Conservation (phyloP, 192 early-diverging fungal genomes). For the Jimgerdemannia lactiflua region DNA sequence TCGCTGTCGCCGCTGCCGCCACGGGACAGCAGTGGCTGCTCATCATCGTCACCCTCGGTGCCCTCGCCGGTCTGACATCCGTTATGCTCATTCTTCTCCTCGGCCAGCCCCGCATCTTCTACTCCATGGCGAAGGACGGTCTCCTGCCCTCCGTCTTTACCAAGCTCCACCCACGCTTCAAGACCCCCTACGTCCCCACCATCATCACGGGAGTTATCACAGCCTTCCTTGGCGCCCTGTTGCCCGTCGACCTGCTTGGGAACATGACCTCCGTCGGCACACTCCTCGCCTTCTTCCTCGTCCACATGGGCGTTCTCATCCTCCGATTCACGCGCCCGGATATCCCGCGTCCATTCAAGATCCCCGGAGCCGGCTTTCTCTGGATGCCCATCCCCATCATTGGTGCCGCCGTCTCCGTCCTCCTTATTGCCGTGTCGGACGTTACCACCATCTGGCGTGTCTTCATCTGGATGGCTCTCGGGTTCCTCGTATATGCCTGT, state of each 20-base stretch:
- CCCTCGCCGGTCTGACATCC: constrained; percentile 72
- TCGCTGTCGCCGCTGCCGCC: constrained; percentile 40
- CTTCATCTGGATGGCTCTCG: constrained; percentile 61
- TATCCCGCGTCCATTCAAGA: constrained; percentile 62
- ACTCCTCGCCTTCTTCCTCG: constrained; percentile 80
- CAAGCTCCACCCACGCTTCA: constrained; percentile 65
- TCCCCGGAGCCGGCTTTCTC: constrained; percentile 54
- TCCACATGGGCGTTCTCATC: constrained; percentile 72
- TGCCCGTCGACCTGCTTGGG: constrained; percentile 81
- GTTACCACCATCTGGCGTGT: constrained; percentile 64
- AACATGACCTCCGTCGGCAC: constrained; percentile 88
- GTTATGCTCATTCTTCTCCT: constrained; percentile 76
- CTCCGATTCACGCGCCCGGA: constrained; percentile 74
- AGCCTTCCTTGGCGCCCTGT: constrained; percentile 62
- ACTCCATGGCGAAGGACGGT: constrained; percentile 86
- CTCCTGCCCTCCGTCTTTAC: constrained; percentile 73
- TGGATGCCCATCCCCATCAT: constrained; percentile 60
- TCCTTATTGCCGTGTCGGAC: constrained; percentile 66
- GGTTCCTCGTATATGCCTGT: constrained; percentile 68
- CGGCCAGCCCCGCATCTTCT: constrained; percentile 86
- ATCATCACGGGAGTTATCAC: constrained; percentile 61
- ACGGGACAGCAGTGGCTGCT: constrained; percentile 62
- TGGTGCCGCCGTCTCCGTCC: constrained; percentile 55
- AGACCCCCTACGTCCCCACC: constrained; percentile 77
- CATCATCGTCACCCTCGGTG: constrained; percentile 75